Percentiles rank a stretch among this genome's conserved stretches.
phyloP scores from a whole-genome alignment of 176 grass and related monocot species.

The Zoysia pacifica region DNA sequence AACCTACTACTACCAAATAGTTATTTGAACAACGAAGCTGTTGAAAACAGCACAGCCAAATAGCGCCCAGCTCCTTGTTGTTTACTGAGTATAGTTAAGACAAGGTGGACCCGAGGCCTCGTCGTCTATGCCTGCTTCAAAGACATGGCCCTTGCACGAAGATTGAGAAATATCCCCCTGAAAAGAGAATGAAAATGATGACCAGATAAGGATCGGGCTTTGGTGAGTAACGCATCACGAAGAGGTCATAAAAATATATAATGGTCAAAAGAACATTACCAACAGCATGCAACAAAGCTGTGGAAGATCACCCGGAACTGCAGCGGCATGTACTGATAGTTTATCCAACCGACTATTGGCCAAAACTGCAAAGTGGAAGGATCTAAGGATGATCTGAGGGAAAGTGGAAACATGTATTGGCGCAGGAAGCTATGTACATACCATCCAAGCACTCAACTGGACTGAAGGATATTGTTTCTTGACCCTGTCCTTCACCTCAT shows the following conservation, averaged over 20 bases:
- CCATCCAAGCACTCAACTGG: constrained; percentile 93
- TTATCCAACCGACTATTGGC: constrained; percentile 90
- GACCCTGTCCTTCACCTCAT: constrained; percentile 65
- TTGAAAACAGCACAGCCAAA: not conserved
- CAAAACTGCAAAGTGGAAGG: constrained; percentile 62
- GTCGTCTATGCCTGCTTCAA: constrained; percentile 56
- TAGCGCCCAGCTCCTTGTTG: constrained; percentile 22
- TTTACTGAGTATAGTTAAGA: not conserved
- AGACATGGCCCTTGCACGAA: constrained; percentile 71
- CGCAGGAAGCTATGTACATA: constrained; percentile 15
- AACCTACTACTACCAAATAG: not conserved
- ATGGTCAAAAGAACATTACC: constrained; percentile 46
- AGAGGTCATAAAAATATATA: constrained; percentile 4
- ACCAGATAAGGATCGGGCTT: not conserved
- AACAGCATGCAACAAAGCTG: constrained; percentile 79
- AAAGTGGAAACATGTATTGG: not conserved
- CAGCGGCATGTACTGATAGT: constrained; percentile 84
- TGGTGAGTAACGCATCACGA: not conserved
- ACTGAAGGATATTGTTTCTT: constrained; percentile 88
- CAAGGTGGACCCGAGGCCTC: not conserved
- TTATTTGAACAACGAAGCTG: not conserved
- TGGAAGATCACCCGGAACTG: constrained; percentile 91
- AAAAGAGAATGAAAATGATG: not conserved
- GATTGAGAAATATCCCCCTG: constrained; percentile 98
- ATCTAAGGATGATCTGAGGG: not conserved